These are phyloP conservation scores for Oxyria digyna DNA, from an alignment of 148 eudicot species.

Conservation along the genomic window DNA sequence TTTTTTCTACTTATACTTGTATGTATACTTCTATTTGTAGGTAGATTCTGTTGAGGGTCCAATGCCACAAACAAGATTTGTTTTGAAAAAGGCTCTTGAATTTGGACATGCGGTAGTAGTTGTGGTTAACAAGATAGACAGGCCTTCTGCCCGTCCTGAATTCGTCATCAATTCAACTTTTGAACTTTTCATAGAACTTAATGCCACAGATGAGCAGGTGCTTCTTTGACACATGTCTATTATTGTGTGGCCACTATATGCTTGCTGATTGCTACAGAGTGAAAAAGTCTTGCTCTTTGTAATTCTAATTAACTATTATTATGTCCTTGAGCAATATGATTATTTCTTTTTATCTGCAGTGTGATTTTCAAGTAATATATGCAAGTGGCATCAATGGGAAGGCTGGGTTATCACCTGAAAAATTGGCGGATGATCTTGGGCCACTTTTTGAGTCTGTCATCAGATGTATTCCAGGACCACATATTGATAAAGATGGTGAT, in stretches of 20 bases:
- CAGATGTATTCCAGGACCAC: slow-evolving; percentile 97
- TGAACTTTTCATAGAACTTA: slow-evolving; percentile 90
- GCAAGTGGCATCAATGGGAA: slow-evolving; percentile 91
- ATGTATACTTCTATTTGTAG: slow-evolving; percentile 28
- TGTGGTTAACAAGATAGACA: slow-evolving; percentile 91
- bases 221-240: slow-evolving; percentile 4
- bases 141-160: slow-evolving; percentile 97
- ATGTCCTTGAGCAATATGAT: background rate
- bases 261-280: background rate
- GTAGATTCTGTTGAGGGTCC: slow-evolving; percentile 99
- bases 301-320: background rate
- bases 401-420: slow-evolving; percentile 91
- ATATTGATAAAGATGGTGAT: slow-evolving; percentile 75
- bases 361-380: slow-evolving; percentile 94
- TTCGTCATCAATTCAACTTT: slow-evolving; percentile 88
- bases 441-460: slow-evolving; percentile 80
- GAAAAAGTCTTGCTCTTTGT: background rate
- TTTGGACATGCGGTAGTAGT: slow-evolving; percentile 97
- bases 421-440: slow-evolving; percentile 92
- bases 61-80: slow-evolving; percentile 99
- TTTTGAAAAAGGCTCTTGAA: slow-evolving; percentile 91
- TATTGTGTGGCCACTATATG: background rate
- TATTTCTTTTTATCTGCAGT: slow-evolving; percentile 35
- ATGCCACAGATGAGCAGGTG: slow-evolving; percentile 98
- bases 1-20: background rate